Evolutionary conservation across 2,329 filamentous ascomycete species (phyloP), one percentile per base, ranked within the genome.

Genomic region (Stagonosporopsis vannaccii): DNA sequence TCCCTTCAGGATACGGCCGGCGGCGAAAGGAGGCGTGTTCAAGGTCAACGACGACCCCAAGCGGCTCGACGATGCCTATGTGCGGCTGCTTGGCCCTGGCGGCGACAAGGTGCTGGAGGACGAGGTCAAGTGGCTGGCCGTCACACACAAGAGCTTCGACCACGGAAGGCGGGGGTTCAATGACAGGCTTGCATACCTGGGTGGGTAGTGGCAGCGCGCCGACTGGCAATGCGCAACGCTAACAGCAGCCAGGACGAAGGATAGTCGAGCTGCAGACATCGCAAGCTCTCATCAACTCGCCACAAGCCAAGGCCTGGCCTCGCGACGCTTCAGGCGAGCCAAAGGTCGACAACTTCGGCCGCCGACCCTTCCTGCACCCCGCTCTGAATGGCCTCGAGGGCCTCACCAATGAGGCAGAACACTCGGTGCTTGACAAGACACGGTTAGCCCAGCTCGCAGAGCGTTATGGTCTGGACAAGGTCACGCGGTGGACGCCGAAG

Each of bases 71-170:
- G 81, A 85, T 44, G 90, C 92, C 76, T 96, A 97, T 76, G 82
- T 85, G 63, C 82, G 82, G 49, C 84, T 98, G 65, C 79, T 98
- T 51, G 94, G 93, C 6, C 81, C 81, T 42, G 87, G 84, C 41
- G 91, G 90, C 54, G 85, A 90, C 65, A 85, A 84, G 66, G 75
- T 95, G 74, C 82, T 99, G 55, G 88, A 90, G 2, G 93, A 97
- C 15, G 94, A 99, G 79, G 83, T 95, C 60, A 98, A 97, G 80
- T 99, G 95, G 95, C 81, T 98, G 70, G 93, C 93, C 26, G 86
- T 99, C 52, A 99, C 95, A 63, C 95, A 98, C 78, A 98, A 98
- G 85, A 97, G 92, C 78, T 98, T 97, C 72, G 94, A 99, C 74
- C 92, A 98, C 73, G 95, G 93, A 48, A 84, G 92, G 71, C 88